These are phyloP conservation scores for Populus deltoides DNA, from an alignment of 345 rosid genomes.

Conservation along the genomic window DNA sequence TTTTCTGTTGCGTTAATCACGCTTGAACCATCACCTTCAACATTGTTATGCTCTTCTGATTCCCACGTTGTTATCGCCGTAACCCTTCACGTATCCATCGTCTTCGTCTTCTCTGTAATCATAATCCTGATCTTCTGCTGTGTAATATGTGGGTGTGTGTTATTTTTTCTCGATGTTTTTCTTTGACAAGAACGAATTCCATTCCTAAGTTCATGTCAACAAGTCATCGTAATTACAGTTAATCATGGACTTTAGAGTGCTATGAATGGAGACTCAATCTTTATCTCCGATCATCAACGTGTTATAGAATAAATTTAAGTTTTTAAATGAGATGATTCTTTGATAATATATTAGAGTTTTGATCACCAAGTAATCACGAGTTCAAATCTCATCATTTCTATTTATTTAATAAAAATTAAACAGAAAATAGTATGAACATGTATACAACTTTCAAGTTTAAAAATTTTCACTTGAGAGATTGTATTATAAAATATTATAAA, in stretches of 20 bases:
- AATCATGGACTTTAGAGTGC: background rate
- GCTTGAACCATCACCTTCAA: background rate
- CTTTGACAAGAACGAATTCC: background rate
- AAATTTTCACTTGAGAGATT: accelerated
- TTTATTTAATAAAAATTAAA: too few species aligned
- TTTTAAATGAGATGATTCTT: too few species aligned
- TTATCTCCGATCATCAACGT: background rate
- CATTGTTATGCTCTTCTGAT: background rate
- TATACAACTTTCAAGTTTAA: accelerated
- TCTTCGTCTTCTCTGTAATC: background rate
- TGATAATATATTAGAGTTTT: too few species aligned
- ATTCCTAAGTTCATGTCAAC: background rate
- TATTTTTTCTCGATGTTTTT: background rate
- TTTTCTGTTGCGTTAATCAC: background rate
- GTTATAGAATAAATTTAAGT: too few species aligned
- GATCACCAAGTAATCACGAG: accelerated
- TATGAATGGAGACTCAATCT: background rate
- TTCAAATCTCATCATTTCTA: too few species aligned
- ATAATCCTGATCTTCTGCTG: too few species aligned
- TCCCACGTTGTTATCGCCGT: background rate
- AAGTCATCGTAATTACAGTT: background rate
- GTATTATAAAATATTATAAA: too few species aligned
- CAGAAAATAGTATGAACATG: accelerated
- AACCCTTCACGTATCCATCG: background rate
- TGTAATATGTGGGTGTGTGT: too few species aligned